A percentile compares a stretch with the other conserved stretches of the same genome.
Conservation (phyloP, 306 rosid genomes). For the Psophocarpus tetragonolobus region DNA sequence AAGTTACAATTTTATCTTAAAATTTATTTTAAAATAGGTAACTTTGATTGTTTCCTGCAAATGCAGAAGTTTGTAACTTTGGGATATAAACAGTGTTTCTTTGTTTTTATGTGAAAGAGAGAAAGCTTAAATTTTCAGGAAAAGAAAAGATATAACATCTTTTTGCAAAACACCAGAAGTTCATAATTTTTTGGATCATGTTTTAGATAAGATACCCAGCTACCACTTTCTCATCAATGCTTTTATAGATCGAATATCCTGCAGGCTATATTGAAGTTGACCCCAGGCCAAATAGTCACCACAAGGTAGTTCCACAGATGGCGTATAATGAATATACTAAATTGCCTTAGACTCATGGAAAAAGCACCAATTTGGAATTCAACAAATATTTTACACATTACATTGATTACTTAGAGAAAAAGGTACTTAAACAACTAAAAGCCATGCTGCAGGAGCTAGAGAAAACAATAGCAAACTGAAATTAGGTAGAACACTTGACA, state of each 20-base stretch:
- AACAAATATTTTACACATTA: neutral
- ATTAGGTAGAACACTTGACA: neutral
- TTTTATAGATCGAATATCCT: too few species aligned
- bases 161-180: slow-evolving; percentile 8
- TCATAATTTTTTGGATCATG: neutral
- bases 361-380: neutral
- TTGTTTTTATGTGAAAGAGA: neutral
- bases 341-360: too few species aligned
- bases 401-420: neutral
- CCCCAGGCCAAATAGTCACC: too few species aligned
- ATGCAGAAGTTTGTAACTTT: neutral
- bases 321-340: too few species aligned
- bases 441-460: too few species aligned
- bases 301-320: too few species aligned
- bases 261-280: too few species aligned
- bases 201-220: neutral
- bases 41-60: neutral
- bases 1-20: neutral
- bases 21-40: neutral
- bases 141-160: neutral
- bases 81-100: neutral
- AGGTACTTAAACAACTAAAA: neutral
- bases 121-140: neutral
- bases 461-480: too few species aligned
- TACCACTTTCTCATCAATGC: too few species aligned